phyloP scores from a whole-genome alignment of 768 basidiomycete species.

The Lyophyllum decastes region DNA sequence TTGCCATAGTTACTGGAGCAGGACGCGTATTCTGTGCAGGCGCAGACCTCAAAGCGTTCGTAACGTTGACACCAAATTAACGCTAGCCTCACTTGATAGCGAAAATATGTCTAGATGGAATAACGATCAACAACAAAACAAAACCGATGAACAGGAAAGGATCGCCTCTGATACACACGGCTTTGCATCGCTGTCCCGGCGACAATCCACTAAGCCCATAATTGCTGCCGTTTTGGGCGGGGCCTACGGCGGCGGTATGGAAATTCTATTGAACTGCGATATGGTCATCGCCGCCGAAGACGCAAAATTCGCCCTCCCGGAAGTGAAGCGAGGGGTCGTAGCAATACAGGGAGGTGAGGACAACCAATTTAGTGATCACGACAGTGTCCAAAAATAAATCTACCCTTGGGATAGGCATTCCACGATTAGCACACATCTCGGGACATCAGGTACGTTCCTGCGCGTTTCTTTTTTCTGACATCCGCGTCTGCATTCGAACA shows the following conservation, averaged over 20 bases:
- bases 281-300: constrained; percentile 68
- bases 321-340: constrained; percentile 77
- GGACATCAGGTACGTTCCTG: constrained; percentile 68
- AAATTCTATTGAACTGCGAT: constrained; percentile 76
- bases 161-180: constrained; percentile 48
- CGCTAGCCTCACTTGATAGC: not conserved
- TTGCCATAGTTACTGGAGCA: constrained; percentile 70
- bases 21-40: constrained; percentile 80
- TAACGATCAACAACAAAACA: constrained; percentile 45
- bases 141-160: constrained; percentile 43
- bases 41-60: constrained; percentile 75
- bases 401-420: constrained; percentile 51
- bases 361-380: not conserved
- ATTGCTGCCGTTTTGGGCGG: constrained; percentile 83
- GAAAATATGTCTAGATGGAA: constrained; percentile 53
- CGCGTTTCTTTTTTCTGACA: not conserved
- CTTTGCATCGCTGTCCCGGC: constrained; percentile 74
- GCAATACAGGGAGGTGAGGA: constrained; percentile 69
- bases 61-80: constrained; percentile 13
- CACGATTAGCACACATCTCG: constrained; percentile 60
- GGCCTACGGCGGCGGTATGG: constrained; percentile 66
- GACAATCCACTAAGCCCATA: constrained; percentile 68
- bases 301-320: constrained; percentile 73
- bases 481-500: not conserved
- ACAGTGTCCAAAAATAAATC: not conserved